These are phyloP conservation scores for Plasmodium relictum DNA, from an alignment of 169 alveolate genomes.

Conservation along the genomic window DNA sequence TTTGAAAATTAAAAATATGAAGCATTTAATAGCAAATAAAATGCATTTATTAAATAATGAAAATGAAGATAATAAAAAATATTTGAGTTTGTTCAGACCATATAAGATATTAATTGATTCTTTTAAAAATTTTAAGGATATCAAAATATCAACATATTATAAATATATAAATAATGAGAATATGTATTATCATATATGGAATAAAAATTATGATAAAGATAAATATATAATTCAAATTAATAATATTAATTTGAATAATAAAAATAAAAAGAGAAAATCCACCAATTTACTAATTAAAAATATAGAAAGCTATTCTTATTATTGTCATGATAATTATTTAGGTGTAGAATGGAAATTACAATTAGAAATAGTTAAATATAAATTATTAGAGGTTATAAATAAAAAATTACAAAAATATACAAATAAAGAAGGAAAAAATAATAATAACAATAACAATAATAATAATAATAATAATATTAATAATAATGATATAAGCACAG, in stretches of 20 bases:
- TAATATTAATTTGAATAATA: neutral
- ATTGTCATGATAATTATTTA: slow-evolving; percentile 4
- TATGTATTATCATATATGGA: slow-evolving; percentile 55
- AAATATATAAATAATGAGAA: slow-evolving; percentile 36
- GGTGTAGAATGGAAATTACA: slow-evolving; percentile 59
- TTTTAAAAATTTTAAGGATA: slow-evolving; percentile 25
- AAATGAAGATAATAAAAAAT: slow-evolving; percentile 2
- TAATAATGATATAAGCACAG: neutral
- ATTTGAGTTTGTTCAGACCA: slow-evolving; percentile 28
- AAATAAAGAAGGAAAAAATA: neutral
- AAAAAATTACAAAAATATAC: slow-evolving; percentile 24
- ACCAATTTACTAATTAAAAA: neutral
- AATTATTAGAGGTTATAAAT: slow-evolving; percentile 29
- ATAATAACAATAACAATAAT: neutral
- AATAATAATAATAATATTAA: slow-evolving; percentile 1
- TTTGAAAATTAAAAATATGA: slow-evolving; percentile 41
- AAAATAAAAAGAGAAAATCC: neutral
- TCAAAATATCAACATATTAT: slow-evolving; percentile 27
- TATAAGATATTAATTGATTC: slow-evolving; percentile 25
- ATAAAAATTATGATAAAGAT: slow-evolving; percentile 30
- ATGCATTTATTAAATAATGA: slow-evolving; percentile 34
- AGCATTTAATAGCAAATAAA: slow-evolving; percentile 46
- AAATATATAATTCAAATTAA: slow-evolving; percentile 6
- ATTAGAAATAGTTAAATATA: slow-evolving; percentile 36
- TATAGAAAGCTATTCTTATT: slow-evolving; percentile 24